phyloP scores from a whole-genome alignment of 1,284 basidiomycete species.

The Ustilago loliicola region DNA sequence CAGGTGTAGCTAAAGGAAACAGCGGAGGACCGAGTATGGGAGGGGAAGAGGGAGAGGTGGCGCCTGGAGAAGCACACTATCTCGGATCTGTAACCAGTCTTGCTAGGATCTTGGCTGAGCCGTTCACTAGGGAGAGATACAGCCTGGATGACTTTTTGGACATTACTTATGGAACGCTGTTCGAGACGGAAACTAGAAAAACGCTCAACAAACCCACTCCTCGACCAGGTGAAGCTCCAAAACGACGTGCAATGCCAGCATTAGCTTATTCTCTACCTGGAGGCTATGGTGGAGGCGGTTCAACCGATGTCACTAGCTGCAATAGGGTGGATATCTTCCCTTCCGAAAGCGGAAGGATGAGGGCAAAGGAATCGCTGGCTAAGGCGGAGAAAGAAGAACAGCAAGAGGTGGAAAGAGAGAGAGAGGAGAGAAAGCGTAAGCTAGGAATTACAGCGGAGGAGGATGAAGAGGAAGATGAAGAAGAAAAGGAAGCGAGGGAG shows the following conservation, averaged over 20 bases:
- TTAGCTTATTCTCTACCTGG: conserved; percentile 41
- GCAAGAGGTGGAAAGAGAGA: conserved; percentile 25
- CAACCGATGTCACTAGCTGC: conserved; percentile 19
- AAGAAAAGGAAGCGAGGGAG: conserved; percentile 43
- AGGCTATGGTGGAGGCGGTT: conserved; percentile 42
- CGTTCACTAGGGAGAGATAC: conserved; percentile 91
- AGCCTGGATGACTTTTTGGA: conserved; percentile 96
- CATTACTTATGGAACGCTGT: conserved; percentile 92
- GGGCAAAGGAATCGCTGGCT: conserved; percentile 19
- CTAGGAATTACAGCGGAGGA: conserved; percentile 9
- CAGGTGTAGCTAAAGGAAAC: conserved; percentile 28
- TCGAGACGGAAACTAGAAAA: conserved; percentile 85
- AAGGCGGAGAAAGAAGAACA: conserved; percentile 38
- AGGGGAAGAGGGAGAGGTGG: conserved; percentile 25
- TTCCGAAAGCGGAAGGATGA: conserved; percentile 16
- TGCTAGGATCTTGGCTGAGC: conserved; percentile 86
- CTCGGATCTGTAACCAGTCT: conserved; percentile 85
- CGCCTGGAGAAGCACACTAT: conserved; percentile 78
- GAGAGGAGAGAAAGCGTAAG: conserved; percentile 32
- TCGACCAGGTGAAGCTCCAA: neutral
- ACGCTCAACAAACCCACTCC: conserved; percentile 73
- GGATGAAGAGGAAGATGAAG: conserved; percentile 28
- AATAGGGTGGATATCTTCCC: conserved; percentile 51
- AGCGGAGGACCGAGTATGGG: conserved; percentile 29
- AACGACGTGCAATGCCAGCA: conserved; percentile 15